These are phyloP conservation scores for Nothophytophthora sp. DNA, from an alignment of 352 stramenopile species.

Conservation along the genomic window DNA sequence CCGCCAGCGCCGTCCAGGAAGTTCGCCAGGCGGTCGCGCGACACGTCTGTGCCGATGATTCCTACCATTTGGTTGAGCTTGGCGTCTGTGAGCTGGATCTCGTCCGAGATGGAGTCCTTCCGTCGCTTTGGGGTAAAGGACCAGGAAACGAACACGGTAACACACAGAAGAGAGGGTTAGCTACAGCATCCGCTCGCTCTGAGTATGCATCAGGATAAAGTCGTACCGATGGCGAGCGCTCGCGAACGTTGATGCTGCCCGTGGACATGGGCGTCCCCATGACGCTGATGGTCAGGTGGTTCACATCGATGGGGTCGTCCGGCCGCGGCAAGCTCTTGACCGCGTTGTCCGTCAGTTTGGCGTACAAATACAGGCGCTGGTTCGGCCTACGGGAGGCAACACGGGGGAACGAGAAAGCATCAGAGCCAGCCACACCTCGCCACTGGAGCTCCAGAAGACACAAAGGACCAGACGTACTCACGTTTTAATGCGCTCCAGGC, in stretches of 20 bases:
- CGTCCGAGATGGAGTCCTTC: conserved; percentile 62
- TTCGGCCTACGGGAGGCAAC: conserved; percentile 32
- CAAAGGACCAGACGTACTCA: conserved; percentile 25
- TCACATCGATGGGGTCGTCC: conserved; percentile 58
- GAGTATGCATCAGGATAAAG: background rate
- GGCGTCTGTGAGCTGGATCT: conserved; percentile 65
- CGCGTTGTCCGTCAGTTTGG: conserved; percentile 78
- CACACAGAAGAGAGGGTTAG: conserved; percentile 7
- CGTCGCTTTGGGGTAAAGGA: conserved; percentile 15
- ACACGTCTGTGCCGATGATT: conserved; percentile 77
- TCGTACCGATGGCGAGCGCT: conserved; percentile 32
- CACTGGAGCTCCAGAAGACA: background rate
- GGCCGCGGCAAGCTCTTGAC: conserved; percentile 62
- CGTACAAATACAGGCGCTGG: conserved; percentile 80
- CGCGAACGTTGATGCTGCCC: conserved; percentile 15
- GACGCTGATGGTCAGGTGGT: conserved; percentile 69
- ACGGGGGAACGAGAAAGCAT: background rate
- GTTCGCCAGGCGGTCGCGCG: conserved; percentile 66
- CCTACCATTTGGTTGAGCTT: conserved; percentile 88
- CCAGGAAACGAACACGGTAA: background rate
- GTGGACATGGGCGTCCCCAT: conserved; percentile 44
- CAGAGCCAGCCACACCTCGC: background rate
- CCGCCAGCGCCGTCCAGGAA: conserved; percentile 82
- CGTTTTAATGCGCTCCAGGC: conserved; percentile 79
- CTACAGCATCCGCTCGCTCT: background rate